Evolutionary conservation across 176 grass and related monocot genomes (phyloP), one percentile per base, ranked within the genome.

Genomic region (Neostapfia colusana): DNA sequence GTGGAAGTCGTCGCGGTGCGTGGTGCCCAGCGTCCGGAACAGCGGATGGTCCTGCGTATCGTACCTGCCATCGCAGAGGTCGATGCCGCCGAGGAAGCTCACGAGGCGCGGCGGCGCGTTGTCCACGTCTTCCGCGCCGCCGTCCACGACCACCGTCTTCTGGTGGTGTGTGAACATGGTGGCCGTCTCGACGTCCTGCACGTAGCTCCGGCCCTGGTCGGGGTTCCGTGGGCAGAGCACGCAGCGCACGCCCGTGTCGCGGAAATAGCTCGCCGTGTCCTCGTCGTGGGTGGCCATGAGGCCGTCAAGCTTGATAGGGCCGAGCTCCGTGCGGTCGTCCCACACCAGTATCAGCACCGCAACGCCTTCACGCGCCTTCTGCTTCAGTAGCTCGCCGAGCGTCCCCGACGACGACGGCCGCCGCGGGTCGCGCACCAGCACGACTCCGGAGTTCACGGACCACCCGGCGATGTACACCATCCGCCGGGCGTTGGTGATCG

Each of bases 91-190:
- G 7, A 93, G 81, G 74, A 93, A 93, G 73, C 84, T 76, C 8
- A 79, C 44, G 4, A 93, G 31, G 31, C 31, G 1, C 7, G 73
- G 85, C 3, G 53, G 2, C 31, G 83, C 21, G 7, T 75, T 31
- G n/a, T n/a, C n/a, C n/a, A 1, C 0, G 8, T 0, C 36, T 1
- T 1, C 2, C 2, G 3, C 1, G 12, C 76, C 80, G 34, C 31
- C 31, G 65, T 97, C 95, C 4, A 85, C 87, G 48, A 97, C 57
- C 27, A 97, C 66, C 44, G 86, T 88, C 79, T 97, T 97, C 62
- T 97, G 91, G 55, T 97, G 95, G 79, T 97, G 95, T 26, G 95
- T 93, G 87, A 97, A 97, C 95, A 93, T 90, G 76, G 91, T 73
- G 69, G 75, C 79, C 27, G 86, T 84, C 65, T 93, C 70, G 5